A percentile compares a stretch with the other conserved stretches of the same genome.
Conservation (phyloP, 208 protist genomes). For the Trypanosomatidae sp. region DNA sequence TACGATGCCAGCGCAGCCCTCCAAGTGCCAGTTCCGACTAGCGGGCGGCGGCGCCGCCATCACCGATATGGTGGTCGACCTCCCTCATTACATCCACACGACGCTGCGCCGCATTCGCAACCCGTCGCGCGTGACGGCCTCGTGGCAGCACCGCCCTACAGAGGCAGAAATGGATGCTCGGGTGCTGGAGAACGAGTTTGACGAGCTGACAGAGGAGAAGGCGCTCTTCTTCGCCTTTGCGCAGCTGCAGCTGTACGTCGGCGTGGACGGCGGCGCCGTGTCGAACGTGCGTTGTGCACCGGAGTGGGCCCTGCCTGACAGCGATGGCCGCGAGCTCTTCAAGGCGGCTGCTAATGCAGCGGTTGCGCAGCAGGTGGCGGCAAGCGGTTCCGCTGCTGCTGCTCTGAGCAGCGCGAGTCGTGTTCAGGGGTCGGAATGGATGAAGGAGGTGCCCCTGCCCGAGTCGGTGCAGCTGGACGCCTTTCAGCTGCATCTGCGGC, state of each 20-base stretch:
- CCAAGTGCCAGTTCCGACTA: slow-evolving; percentile 61
- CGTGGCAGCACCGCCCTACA: slow-evolving; percentile 65
- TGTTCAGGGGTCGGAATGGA: neutral
- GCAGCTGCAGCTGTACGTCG: slow-evolving; percentile 74
- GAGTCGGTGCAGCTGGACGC: slow-evolving; percentile 22
- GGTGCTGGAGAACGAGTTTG: slow-evolving; percentile 77
- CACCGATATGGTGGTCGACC: slow-evolving; percentile 65
- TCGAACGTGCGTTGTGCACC: slow-evolving; percentile 64
- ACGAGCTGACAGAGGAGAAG: slow-evolving; percentile 69
- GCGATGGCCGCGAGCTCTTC: slow-evolving; percentile 50
- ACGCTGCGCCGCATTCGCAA: slow-evolving; percentile 72
- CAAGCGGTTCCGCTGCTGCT: neutral
- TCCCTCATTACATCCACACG: slow-evolving; percentile 51
- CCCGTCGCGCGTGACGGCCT: slow-evolving; percentile 45
- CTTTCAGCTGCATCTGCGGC: slow-evolving; percentile 51
- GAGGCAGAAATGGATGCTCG: slow-evolving; percentile 60
- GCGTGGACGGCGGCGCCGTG: slow-evolving; percentile 66
- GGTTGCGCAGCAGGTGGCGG: neutral
- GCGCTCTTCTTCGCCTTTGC: slow-evolving; percentile 79
- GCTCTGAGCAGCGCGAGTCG: neutral
- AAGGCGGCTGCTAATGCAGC: no score
- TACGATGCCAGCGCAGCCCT: slow-evolving; percentile 31
- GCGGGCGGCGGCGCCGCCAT: slow-evolving; percentile 45
- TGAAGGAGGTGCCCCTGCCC: slow-evolving; percentile 31
- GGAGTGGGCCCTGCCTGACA: slow-evolving; percentile 41